Base-by-base conservation (phyloP, 495 filamentous ascomycete genomes). In the Darksidea phi region DNA sequence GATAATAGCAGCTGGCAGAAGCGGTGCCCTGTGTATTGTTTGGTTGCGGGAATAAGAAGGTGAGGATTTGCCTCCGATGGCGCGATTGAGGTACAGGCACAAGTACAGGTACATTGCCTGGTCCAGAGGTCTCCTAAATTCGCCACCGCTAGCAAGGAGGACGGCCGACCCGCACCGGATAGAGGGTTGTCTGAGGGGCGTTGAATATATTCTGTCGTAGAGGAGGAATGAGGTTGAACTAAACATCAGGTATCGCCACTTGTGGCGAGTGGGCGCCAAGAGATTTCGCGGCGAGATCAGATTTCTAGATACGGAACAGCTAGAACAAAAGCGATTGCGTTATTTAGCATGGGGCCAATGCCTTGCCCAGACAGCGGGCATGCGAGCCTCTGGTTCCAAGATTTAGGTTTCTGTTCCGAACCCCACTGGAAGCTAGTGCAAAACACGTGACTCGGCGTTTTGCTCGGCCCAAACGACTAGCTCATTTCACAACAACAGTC, bases 1-100 rank as follows among this genome's bases (percentile, higher is more conserved):
- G 46, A 48, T 48, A 48, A 48, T 18, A 15, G 46, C 23, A 48
- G 6, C 46, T 21, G 23, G 46, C 17, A 48, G 46, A 48, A 48
- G 17, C 23, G 46, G 46, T 15, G 23, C 15, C 46, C 46, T 48
- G 46, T 48, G 2, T 25, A 48, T 48, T 48, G 46, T 48, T 48
- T 48, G 18, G 46, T 8, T 2, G 46, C 46, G 46, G 46, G 23
- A 25, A 48, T 48, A 25, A 20, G 46, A 48, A 48, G 46, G 46
- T 18, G 15, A 48, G 46, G 23, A 48, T 48, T 48, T 48, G 46
- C 46, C 46, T 21, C 46, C 23, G 23, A 23, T 48, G 46, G 46
- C 46, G 18, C 46, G 46, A 48, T 48, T 48, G 46, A 48, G 46
- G 18, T 48, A 48, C 46, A 48, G 46, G 46, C 18, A 48, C 46